These are phyloP conservation scores for Aeschynomene evenia DNA, from an alignment of 306 rosid genomes.

Conservation along the genomic window DNA sequence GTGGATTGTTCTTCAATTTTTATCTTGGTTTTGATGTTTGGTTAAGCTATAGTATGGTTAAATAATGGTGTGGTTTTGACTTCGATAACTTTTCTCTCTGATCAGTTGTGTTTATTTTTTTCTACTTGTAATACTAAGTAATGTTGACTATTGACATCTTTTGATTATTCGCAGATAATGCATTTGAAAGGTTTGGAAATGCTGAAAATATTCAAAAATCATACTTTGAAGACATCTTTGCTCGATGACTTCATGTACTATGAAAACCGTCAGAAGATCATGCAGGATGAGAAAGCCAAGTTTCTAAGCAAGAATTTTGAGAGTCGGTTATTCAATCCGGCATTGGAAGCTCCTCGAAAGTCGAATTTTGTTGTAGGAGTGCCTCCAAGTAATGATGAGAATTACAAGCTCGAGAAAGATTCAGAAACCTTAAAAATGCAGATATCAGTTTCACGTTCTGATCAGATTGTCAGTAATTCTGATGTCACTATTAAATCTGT, in stretches of 20 bases:
- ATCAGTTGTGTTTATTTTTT: not conserved
- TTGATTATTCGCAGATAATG: constrained; percentile 57
- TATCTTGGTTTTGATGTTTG: not conserved
- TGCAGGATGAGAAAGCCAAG: constrained; percentile 87
- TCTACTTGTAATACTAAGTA: not conserved
- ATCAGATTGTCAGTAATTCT: constrained; percentile 36
- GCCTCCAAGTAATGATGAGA: constrained; percentile 37
- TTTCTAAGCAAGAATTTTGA: constrained; percentile 46
- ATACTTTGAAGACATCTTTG: constrained; percentile 74
- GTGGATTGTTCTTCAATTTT: not conserved
- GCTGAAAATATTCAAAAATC: constrained; percentile 76
- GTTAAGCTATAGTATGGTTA: not conserved
- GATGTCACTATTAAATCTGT: constrained; percentile 17
- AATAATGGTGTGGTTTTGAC: not conserved
- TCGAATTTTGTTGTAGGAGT: constrained; percentile 48
- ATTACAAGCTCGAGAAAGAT: constrained; percentile 36
- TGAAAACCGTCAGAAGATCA: constrained; percentile 87
- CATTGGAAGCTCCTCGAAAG: constrained; percentile 54
- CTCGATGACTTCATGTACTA: constrained; percentile 86
- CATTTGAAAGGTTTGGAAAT: constrained; percentile 76
- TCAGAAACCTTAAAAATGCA: constrained; percentile 24
- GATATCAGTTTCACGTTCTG: constrained; percentile 32
- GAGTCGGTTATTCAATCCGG: constrained; percentile 46
- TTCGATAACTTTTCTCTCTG: not conserved
- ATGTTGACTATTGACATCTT: not conserved